These are phyloP conservation scores for Coemansia sp. DNA, from an alignment of 192 early-diverging fungal species.

Conservation along the genomic window DNA sequence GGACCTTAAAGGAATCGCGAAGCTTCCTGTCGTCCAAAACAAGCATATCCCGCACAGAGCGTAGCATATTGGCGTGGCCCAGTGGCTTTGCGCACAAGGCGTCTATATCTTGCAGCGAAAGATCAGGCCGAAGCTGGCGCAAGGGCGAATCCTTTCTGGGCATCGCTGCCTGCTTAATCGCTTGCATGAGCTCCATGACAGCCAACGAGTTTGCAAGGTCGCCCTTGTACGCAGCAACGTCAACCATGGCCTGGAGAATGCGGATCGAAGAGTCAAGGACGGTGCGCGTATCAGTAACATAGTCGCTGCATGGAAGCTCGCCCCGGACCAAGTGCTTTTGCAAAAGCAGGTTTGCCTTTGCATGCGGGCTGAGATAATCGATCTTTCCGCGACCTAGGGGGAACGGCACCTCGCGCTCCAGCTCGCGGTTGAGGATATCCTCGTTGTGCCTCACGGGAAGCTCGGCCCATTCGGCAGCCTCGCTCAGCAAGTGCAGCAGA, in stretches of 20 bases:
- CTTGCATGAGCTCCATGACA: constrained; percentile 85
- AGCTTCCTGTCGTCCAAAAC: constrained; percentile 48
- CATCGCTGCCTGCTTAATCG: constrained; percentile 91
- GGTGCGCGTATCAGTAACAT: constrained; percentile 84
- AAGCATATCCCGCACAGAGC: constrained; percentile 31
- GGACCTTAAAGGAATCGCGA: constrained; percentile 9
- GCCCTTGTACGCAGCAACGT: constrained; percentile 76
- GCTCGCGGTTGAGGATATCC: constrained; percentile 82
- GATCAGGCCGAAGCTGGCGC: constrained; percentile 63
- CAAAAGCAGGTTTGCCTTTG: constrained; percentile 88
- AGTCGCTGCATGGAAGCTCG: constrained; percentile 85
- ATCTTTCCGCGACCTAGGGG: constrained; percentile 54
- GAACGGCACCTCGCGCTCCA: constrained; percentile 74
- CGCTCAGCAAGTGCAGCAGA: constrained; percentile 77
- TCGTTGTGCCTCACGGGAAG: constrained; percentile 96
- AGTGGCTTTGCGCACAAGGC: background rate
- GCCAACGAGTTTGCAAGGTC: constrained; percentile 66
- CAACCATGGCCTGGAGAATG: constrained; percentile 93
- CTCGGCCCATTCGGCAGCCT: constrained; percentile 87
- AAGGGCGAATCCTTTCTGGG: constrained; percentile 69
- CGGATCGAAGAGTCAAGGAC: constrained; percentile 93
- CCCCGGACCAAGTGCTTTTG: constrained; percentile 85
- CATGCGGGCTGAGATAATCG: constrained; percentile 83
- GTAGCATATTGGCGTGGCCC: constrained; percentile 2
- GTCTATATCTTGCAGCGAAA: constrained; percentile 22